These are phyloP conservation scores for Microthlaspi erraticum DNA, from an alignment of 345 rosid genomes.

Conservation along the genomic window DNA sequence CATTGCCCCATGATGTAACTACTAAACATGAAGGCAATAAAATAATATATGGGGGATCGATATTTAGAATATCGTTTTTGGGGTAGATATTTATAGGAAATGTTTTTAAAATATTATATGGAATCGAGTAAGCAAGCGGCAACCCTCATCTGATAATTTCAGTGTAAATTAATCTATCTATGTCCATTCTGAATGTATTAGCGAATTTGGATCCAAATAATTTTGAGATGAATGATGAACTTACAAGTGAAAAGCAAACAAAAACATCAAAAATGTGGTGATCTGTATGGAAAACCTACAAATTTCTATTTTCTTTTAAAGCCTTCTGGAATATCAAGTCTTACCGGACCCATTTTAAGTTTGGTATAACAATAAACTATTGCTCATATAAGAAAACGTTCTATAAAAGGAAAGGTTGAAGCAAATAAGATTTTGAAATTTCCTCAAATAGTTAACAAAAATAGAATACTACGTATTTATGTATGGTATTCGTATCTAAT, in stretches of 20 bases:
- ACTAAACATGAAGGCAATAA: conserved; percentile 1
- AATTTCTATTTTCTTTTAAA: no score
- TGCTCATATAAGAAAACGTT: conserved; percentile 16
- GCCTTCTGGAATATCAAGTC: neutral
- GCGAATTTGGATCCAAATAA: no score
- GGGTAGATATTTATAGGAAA: neutral
- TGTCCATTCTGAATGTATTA: neutral
- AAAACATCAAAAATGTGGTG: conserved; percentile 1
- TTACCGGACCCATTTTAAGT: conserved; percentile 4
- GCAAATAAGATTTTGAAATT: conserved; percentile 8
- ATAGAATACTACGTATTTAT: neutral
- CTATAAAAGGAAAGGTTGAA: conserved; percentile 20
- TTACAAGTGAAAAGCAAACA: neutral
- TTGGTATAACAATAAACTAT: conserved; percentile 28
- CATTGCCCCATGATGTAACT: conserved; percentile 2
- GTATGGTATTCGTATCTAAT: conserved; percentile 16
- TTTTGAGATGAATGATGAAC: no score
- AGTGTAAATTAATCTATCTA: neutral
- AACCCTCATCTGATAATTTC: neutral
- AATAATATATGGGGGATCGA: neutral
- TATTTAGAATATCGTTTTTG: neutral
- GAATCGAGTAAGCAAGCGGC: conserved; percentile 7
- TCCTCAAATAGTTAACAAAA: neutral
- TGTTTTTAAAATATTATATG: neutral
- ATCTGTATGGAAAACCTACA: neutral